Evolutionary conservation across 2,329 filamentous ascomycete species (phyloP).

Genomic region (Magnaporthiopsis rhizophila): DNA sequence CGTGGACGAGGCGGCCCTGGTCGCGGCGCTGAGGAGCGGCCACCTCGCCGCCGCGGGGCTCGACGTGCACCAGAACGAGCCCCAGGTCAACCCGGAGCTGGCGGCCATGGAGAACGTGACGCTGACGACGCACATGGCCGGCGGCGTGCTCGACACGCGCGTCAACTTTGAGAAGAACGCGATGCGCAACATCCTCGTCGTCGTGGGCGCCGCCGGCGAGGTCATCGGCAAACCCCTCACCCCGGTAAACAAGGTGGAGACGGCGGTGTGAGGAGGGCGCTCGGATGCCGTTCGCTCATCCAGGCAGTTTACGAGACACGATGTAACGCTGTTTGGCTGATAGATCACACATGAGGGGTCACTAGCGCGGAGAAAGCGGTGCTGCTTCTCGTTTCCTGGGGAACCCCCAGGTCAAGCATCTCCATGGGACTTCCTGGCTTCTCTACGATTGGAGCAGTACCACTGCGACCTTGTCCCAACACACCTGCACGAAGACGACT

Average conservation of each 20-base stretch:
- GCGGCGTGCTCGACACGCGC: slow-evolving; percentile 58
- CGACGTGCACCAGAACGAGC: slow-evolving; percentile 58
- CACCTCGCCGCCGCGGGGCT: slow-evolving; percentile 45
- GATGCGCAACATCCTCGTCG: slow-evolving; percentile 58
- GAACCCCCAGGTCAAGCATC: too few species aligned
- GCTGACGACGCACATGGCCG: slow-evolving; percentile 61
- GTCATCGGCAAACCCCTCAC: background rate
- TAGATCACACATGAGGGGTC: too few species aligned
- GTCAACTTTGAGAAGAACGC: slow-evolving; percentile 58
- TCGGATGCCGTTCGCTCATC: too few species aligned
- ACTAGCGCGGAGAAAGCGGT: too few species aligned
- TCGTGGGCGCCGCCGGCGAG: slow-evolving; percentile 18
- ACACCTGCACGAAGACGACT: too few species aligned
- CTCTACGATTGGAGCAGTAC: too few species aligned
- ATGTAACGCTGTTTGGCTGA: too few species aligned
- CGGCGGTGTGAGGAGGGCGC: slow-evolving; percentile 4
- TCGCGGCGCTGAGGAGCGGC: slow-evolving; percentile 46
- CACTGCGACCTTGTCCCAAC: too few species aligned
- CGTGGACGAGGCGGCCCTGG: slow-evolving; percentile 57
- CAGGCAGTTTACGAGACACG: too few species aligned
- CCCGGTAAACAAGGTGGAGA: slow-evolving; percentile 34
- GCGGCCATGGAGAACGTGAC: slow-evolving; percentile 32
- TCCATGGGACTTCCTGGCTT: too few species aligned
- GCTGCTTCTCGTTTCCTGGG: too few species aligned
- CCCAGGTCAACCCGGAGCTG: slow-evolving; percentile 37